Evolutionary conservation across 1,139 yeast genomes (phyloP), one percentile per base, ranked within the genome.

Genomic region (Zhuliangozyma parablackwelliae): DNA sequence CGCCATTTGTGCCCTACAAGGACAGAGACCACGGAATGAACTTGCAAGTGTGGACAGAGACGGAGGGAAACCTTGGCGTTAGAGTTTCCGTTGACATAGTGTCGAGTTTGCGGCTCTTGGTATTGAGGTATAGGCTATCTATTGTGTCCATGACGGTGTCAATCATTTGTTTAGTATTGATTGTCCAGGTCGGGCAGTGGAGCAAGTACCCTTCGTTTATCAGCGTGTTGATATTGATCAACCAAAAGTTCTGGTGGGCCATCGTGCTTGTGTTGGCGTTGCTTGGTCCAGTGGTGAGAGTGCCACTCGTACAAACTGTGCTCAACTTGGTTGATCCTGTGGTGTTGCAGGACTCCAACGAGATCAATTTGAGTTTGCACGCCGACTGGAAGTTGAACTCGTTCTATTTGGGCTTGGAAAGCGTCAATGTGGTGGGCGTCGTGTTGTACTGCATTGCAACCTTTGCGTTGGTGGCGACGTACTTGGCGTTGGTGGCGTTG

Each of bases 1-100:
- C 95, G 0, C 96, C 96, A 1, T 89, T 69, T 53, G 75, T 85
- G 8, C 92, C 95, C 3, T 73, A 73, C 43, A 57, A 56, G 29
- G 47, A 56, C 10, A 46, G 51, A 30, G 45, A 49, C 21, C 37
- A 46, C 24, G 65, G 63, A 6, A 37, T 75, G 32, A 65, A 65
- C 44, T 45, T 77, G 21, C 76, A 75, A 44, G 40, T 77, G 5
- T 75, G 79, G 72, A 63, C 65, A 31, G 69, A 63, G 36, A 37
- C 39, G 29, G 37, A 44, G 6, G 26, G 21, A 6, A 54, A 47
- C 10, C 43, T 66, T 44, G 68, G 61, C 32, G 49, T 70, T 21
- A 52, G 51, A 21, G 34, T 76, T 21, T 51, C 61, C 6, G 55
- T 76, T 24, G 75, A 75, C 51, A 59, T 69, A 52, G 53, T 72